Base-by-base conservation (phyloP, 2,329 filamentous ascomycete genomes). In the Mariannaea elegans region DNA sequence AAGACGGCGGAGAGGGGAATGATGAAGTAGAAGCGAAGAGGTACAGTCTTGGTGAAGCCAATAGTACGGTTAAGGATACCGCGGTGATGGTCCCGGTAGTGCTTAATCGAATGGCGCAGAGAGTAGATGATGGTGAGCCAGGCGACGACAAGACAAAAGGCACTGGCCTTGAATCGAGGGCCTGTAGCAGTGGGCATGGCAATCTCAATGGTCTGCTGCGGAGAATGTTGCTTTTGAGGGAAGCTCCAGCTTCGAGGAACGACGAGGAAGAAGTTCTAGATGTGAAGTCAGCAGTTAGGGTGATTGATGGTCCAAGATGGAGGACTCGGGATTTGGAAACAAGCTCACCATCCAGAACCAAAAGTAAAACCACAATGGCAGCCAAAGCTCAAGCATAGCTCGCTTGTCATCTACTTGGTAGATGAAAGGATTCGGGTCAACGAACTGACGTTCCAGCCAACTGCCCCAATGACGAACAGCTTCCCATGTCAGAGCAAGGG, bases 391-490 rank as follows among this genome's bases (percentile, higher is more conserved):
- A 53, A 89, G 80, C 71, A 81, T 85, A 59, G 83, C 79, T 49
- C 90, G 81, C 27, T 78, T 78, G 72, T 90, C 90, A 66, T 86
- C 83, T 38, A 87, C 80, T 1, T 80, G 76, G 32, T 91, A 81
- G 8, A 82, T 73, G 63, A 89, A 91, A 0, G 87, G 86, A 71
- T 93, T 87, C 2, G 85, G 84, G 68, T 94, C 91, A 62, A 89
- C 80, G 65, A 84, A 87, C 70, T 92, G 90, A 50, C 90, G 82
- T 76, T 93, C 90, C 77, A 88, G 86, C 88, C 90, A 93, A 64
- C 88, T 91, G 49, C 89, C 90, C 90, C 91, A 94, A 75, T 93
- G 90, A 14, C 91, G 83, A 4, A 90, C 86, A 29, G 85, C 87
- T 71, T 94, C 91, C 91, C 91, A 94, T 1, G 91, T 85, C 27